phyloP scores from a whole-genome alignment of 2,329 filamentous ascomycete genomes.

The Fusarium sp. region DNA sequence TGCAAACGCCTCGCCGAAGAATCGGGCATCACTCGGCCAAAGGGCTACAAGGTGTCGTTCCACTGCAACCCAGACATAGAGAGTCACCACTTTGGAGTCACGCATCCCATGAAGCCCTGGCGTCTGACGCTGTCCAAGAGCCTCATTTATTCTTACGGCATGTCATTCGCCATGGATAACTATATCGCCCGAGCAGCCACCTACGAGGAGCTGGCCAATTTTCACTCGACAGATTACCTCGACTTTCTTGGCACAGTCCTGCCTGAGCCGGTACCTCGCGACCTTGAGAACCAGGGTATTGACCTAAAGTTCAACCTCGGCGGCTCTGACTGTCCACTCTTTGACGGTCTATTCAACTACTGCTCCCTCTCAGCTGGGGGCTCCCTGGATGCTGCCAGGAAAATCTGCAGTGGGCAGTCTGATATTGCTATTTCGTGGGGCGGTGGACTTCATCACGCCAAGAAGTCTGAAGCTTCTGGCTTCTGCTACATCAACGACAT shows the following conservation, averaged over 20 bases:
- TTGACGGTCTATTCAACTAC: conserved; percentile 94
- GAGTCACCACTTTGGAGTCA: conserved; percentile 94
- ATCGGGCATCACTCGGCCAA: conserved; percentile 77
- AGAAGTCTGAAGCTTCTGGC: conserved; percentile 89
- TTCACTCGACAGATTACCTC: conserved; percentile 89
- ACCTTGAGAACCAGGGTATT: conserved; percentile 69
- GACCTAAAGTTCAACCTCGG: conserved; percentile 82
- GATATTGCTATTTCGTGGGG: conserved; percentile 99
- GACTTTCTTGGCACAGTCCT: conserved; percentile 81
- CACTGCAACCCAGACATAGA: conserved; percentile 96
- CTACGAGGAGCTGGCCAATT: conserved; percentile 84
- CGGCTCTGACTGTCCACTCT: conserved; percentile 93
- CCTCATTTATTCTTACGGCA: conserved; percentile 90
- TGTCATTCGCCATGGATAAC: conserved; percentile 96
- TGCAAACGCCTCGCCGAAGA: conserved; percentile 64
- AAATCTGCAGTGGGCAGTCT: conserved; percentile 83
- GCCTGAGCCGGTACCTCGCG: conserved; percentile 68
- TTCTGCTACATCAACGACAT: conserved; percentile 99
- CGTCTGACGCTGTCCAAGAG: conserved; percentile 94
- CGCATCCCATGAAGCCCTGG: conserved; percentile 99
- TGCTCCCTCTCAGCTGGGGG: conserved; percentile 92
- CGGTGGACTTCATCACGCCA: conserved; percentile 94
- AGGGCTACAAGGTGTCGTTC: conserved; percentile 91
- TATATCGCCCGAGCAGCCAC: conserved; percentile 85
- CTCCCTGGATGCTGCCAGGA: conserved; percentile 88